These are phyloP conservation scores for Silene vulgaris DNA, from an alignment of 179 eudicot species.

Conservation along the genomic window DNA sequence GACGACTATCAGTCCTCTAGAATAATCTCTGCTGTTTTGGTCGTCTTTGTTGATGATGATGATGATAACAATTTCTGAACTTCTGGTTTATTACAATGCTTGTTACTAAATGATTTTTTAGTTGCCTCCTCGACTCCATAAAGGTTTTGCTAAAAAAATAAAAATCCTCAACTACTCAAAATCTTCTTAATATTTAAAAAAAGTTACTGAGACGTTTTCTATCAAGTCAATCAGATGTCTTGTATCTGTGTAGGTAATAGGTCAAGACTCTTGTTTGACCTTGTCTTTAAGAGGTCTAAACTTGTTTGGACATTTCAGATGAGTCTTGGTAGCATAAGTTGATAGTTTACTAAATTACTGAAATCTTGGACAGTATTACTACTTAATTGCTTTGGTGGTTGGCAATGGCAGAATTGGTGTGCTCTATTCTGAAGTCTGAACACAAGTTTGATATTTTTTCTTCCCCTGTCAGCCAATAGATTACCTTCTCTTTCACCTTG, in stretches of 20 bases:
- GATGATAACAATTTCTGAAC: background rate
- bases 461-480: background rate
- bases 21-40: background rate
- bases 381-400: background rate
- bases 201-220: background rate
- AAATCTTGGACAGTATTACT: background rate
- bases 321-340: background rate
- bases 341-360: background rate
- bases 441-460: background rate
- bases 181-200: background rate
- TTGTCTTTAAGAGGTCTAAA: background rate
- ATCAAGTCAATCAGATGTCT: too few species aligned
- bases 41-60: background rate
- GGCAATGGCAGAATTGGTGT: background rate
- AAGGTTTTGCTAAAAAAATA: too few species aligned
- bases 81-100: background rate
- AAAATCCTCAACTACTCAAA: background rate
- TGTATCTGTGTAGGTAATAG: background rate
- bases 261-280: background rate
- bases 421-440: background rate
- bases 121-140: background rate
- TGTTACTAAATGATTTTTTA: background rate
- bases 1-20: background rate
- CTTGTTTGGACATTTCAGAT: background rate
- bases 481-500: background rate